Evolutionary conservation across 805 yeast species (phyloP).

Genomic region (Vanderwaltozyma tropicalis): DNA sequence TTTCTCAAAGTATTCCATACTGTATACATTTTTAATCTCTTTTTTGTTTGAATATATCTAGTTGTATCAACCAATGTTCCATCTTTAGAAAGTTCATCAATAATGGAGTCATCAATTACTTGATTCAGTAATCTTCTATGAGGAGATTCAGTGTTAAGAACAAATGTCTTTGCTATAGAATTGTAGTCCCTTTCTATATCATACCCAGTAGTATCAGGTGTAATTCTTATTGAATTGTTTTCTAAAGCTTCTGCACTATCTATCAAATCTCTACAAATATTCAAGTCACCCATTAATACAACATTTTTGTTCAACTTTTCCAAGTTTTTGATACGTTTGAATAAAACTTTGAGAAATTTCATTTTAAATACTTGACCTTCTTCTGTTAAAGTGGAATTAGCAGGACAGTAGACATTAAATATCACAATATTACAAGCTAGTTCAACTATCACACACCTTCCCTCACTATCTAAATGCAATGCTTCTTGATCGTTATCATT

Average conservation of each 20-base stretch:
- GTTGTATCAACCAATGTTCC: conserved; percentile 50
- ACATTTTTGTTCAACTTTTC: conserved; percentile 52
- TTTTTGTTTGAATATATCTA: conserved; percentile 44
- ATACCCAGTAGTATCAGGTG: conserved; percentile 33
- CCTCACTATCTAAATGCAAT: conserved; percentile 62
- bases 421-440: conserved; percentile 51
- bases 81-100: conserved; percentile 25
- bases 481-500: conserved; percentile 28
- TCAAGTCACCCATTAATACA: conserved; percentile 80
- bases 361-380: conserved; percentile 53
- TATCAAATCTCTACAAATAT: conserved; percentile 66
- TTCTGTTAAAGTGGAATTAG: conserved; percentile 65
- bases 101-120: conserved; percentile 30
- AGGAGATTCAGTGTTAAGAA: conserved; percentile 31
- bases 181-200: conserved; percentile 21
- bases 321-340: conserved; percentile 51
- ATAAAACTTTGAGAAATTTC: conserved; percentile 46
- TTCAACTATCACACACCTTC: conserved; percentile 71
- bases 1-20: conserved; percentile 83
- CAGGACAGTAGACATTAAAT: conserved; percentile 78
- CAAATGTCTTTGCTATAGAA: conserved; percentile 27
- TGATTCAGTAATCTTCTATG: conserved; percentile 38
- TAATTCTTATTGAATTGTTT: conserved; percentile 10
- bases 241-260: conserved; percentile 68
- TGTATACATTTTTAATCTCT: conserved; percentile 58